Evolutionary conservation across 352 stramenopile species (phyloP).

Genomic region (Phytophthora sp.): DNA sequence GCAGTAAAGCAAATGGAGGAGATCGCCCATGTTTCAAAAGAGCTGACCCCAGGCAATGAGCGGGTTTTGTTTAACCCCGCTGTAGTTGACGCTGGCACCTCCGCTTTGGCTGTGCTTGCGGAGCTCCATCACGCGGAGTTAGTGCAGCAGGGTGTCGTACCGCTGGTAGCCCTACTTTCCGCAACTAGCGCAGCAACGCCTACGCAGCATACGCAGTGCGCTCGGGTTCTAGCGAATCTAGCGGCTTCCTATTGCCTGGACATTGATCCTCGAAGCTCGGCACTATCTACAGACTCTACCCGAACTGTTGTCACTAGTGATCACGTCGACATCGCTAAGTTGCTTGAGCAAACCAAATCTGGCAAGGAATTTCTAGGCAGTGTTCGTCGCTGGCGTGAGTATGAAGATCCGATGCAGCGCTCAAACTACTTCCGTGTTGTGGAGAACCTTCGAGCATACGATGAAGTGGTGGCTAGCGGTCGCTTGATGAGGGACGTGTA

Average conservation of each 20-base stretch:
- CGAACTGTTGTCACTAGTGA: constrained; percentile 27
- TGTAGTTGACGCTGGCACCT: constrained; percentile 72
- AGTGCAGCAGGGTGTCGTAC: constrained; percentile 66
- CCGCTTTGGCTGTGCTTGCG: constrained; percentile 69
- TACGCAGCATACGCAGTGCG: constrained; percentile 57
- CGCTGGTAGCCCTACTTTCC: constrained; percentile 62
- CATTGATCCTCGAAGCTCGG: constrained; percentile 39
- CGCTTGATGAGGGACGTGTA: constrained; percentile 57
- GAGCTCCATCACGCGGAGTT: constrained; percentile 72
- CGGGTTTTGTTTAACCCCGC: constrained; percentile 70
- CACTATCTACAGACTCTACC: constrained; percentile 21
- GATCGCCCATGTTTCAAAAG: constrained; percentile 74
- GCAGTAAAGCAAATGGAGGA: constrained; percentile 82
- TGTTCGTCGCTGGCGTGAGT: constrained; percentile 47
- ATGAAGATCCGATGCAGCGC: constrained; percentile 67
- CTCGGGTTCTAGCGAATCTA: constrained; percentile 80
- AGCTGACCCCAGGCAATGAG: constrained; percentile 80
- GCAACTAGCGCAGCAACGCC: constrained; percentile 35
- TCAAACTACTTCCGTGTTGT: constrained; percentile 81
- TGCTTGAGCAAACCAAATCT: constrained; percentile 50
- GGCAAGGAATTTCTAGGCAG: constrained; percentile 50
- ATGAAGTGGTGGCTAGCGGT: constrained; percentile 45
- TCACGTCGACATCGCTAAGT: constrained; percentile 58
- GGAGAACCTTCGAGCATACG: constrained; percentile 67
- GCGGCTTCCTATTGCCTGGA: constrained; percentile 58